Percentiles rank a stretch among this genome's conserved stretches.
Evolutionary conservation across 225 moss, liverwort and hornwort genomes (phyloP).

Genomic region (Climacium dendroides): DNA sequence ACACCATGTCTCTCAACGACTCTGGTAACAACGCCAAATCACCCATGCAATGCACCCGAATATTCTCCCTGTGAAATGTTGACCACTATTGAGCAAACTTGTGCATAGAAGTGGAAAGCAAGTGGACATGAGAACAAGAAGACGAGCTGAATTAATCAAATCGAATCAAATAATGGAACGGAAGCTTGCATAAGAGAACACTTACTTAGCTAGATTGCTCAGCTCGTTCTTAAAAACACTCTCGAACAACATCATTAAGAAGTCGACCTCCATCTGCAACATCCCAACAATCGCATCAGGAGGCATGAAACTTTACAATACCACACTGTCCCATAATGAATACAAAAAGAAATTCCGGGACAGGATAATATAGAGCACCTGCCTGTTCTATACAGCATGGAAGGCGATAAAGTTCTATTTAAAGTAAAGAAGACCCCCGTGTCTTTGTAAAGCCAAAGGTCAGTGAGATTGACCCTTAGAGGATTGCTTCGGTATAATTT

Average conservation of each 20-base stretch:
- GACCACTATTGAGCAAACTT: not conserved
- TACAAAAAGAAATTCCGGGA: not conserved
- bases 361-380: not conserved
- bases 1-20: slow-evolving; percentile 44
- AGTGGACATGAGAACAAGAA: not conserved
- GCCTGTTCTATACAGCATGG: no score
- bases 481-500: not conserved
- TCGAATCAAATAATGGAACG: not conserved
- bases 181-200: not conserved
- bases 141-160: not conserved
- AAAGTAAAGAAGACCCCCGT: not conserved
- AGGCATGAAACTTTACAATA: not conserved
- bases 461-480: not conserved
- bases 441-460: not conserved
- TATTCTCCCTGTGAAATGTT: slow-evolving; percentile 33
- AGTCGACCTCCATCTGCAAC: slow-evolving; percentile 81
- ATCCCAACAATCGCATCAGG: slow-evolving; percentile 3
- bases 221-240: slow-evolving; percentile 57
- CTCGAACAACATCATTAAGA: slow-evolving; percentile 80
- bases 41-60: slow-evolving; percentile 72
- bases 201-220: slow-evolving; percentile 51
- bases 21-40: slow-evolving; percentile 47
- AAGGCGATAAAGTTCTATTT: not conserved
- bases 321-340: not conserved
- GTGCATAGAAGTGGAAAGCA: not conserved